phyloP scores from a whole-genome alignment of 1,284 basidiomycete species.

The Takashimella tepidaria region DNA sequence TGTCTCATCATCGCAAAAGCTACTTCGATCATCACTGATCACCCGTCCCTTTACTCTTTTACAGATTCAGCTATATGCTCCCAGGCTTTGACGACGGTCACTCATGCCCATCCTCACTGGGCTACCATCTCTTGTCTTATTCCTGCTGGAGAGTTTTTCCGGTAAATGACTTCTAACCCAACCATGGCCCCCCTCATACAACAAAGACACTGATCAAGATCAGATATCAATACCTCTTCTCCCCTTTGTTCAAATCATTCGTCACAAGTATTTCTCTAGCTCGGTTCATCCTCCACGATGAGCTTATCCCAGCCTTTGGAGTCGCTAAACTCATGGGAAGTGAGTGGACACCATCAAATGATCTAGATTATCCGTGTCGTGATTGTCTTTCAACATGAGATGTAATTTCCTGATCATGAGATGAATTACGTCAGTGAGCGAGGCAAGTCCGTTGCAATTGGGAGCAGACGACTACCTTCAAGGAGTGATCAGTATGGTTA shows the following conservation, averaged over 20 bases:
- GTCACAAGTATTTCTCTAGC: conserved; percentile 40
- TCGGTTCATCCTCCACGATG: conserved; percentile 43
- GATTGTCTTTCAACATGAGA: not conserved
- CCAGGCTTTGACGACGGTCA: conserved; percentile 34
- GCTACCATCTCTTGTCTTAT: conserved; percentile 33
- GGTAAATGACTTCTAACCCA: conserved; percentile 20
- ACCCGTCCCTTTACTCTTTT: not conserved
- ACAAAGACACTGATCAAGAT: not conserved
- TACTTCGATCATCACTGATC: not conserved
- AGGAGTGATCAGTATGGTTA: conserved; percentile 48
- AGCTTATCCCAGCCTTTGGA: conserved; percentile 38
- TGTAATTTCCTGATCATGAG: not conserved
- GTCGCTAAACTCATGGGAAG: conserved; percentile 41
- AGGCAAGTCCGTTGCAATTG: not conserved
- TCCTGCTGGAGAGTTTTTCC: conserved; percentile 45
- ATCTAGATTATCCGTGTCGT: not conserved
- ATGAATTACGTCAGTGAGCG: not conserved
- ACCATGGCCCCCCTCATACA: not conserved
- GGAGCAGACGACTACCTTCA: conserved; percentile 47
- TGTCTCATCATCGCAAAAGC: no score
- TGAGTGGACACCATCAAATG: no score
- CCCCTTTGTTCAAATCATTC: conserved; percentile 37
- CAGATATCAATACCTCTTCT: conserved; percentile 42
- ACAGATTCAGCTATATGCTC: conserved; percentile 37
- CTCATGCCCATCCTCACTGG: conserved; percentile 31